These are phyloP conservation scores for Diospyros lotus DNA, from an alignment of 148 eudicot species.

Conservation along the genomic window DNA sequence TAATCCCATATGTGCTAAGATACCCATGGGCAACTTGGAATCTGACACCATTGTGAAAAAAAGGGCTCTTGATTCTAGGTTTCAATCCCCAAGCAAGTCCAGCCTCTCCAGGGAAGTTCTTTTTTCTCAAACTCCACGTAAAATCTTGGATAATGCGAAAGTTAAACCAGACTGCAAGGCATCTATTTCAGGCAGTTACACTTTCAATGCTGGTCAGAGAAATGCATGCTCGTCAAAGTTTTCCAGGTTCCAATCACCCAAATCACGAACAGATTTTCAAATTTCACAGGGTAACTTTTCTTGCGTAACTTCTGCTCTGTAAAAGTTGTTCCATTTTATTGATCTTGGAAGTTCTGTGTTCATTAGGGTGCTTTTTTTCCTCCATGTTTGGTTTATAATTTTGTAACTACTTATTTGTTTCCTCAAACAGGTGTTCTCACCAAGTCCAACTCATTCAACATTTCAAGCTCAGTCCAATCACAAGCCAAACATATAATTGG, in stretches of 20 bases:
- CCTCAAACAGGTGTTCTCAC: constrained; percentile 23
- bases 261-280: constrained; percentile 9
- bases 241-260: constrained; percentile 20
- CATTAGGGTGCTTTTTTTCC: background rate
- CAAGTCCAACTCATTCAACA: constrained; percentile 15
- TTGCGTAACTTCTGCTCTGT: background rate
- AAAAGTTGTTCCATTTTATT: too few relatives aligned
- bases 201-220: background rate
- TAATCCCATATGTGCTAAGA: constrained; percentile 25
- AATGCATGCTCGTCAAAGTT: constrained; percentile 1
- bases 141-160: constrained; percentile 16
- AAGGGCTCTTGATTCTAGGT: constrained; percentile 19
- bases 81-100: constrained; percentile 11
- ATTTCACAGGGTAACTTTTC: constrained; percentile 25
- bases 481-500: background rate
- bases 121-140: constrained; percentile 15
- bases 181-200: constrained; percentile 18
- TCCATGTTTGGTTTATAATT: background rate
- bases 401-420: background rate
- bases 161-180: constrained; percentile 5
- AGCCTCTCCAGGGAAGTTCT: constrained; percentile 3
- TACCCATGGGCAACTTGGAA: constrained; percentile 18
- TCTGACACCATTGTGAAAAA: constrained; percentile 17
- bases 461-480: constrained; percentile 18
- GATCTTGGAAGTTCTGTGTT: background rate